phyloP scores from a whole-genome alignment of 2,329 filamentous ascomycete genomes.

The Bipolaris sorokiniana region DNA sequence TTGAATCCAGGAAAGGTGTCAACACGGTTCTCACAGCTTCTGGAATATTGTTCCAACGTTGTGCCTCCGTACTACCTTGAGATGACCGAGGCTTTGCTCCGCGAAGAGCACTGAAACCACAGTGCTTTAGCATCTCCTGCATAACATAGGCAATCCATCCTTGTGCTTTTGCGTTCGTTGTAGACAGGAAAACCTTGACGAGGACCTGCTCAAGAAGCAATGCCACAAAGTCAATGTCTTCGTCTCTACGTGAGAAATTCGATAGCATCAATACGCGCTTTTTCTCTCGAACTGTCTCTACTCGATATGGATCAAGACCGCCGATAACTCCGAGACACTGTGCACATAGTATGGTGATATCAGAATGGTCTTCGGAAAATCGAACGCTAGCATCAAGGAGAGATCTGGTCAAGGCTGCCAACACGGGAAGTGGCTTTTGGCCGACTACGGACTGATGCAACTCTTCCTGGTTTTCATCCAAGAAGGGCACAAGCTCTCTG shows the following conservation, averaged over 20 bases:
- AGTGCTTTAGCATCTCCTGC: slow-evolving; percentile 84
- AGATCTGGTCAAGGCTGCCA: slow-evolving; percentile 74
- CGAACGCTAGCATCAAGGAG: slow-evolving; percentile 85
- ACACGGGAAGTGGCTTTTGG: slow-evolving; percentile 79
- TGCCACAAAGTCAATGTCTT: slow-evolving; percentile 84
- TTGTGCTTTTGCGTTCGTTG: slow-evolving; percentile 84
- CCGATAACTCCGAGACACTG: slow-evolving; percentile 87
- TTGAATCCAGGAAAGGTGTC: slow-evolving; percentile 86
- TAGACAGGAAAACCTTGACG: slow-evolving; percentile 88
- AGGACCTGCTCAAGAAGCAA: slow-evolving; percentile 86
- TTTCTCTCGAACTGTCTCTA: slow-evolving; percentile 79
- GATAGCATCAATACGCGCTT: slow-evolving; percentile 83
- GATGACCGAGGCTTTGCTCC: slow-evolving; percentile 59
- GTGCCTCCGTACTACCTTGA: slow-evolving; percentile 65
- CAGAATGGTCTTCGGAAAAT: slow-evolving; percentile 71
- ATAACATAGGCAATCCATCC: slow-evolving; percentile 93
- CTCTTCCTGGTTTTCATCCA: slow-evolving; percentile 75
- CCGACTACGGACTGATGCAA: slow-evolving; percentile 80
- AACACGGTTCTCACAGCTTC: slow-evolving; percentile 79
- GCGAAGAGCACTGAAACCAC: slow-evolving; percentile 68
- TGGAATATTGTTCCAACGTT: slow-evolving; percentile 79
- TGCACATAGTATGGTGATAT: slow-evolving; percentile 75
- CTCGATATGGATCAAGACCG: slow-evolving; percentile 86
- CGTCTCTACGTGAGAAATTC: slow-evolving; percentile 79
- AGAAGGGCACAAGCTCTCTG: slow-evolving; percentile 74